Evolutionary conservation across 2,329 filamentous ascomycete species (phyloP).

Genomic region (Apiospora hydei): DNA sequence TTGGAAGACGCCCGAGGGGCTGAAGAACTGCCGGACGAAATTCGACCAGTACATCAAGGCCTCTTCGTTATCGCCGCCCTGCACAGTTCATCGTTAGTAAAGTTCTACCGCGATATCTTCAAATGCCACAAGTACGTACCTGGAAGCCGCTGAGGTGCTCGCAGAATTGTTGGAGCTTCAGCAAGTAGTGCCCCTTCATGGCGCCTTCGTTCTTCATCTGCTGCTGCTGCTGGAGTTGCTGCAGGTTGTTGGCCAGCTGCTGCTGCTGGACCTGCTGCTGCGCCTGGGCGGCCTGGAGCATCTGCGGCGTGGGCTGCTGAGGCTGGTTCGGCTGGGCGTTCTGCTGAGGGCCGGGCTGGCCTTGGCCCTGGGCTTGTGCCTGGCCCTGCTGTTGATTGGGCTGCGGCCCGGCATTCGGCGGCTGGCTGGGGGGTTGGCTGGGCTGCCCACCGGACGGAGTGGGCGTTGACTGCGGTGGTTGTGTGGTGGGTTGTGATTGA

Average conservation of each 20-base stretch:
- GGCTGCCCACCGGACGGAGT: slow-evolving; percentile 37
- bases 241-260: slow-evolving; percentile 40
- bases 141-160: slow-evolving; percentile 67
- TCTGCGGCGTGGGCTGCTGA: slow-evolving; percentile 42
- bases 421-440: slow-evolving; percentile 49
- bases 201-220: slow-evolving; percentile 56
- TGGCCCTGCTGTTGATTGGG: slow-evolving; percentile 1
- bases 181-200: slow-evolving; percentile 63
- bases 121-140: slow-evolving; percentile 46
- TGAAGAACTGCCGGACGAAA: slow-evolving; percentile 85
- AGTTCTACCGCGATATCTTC: no score
- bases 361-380: slow-evolving; percentile 32
- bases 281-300: slow-evolving; percentile 42
- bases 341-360: slow-evolving; percentile 39
- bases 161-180: slow-evolving; percentile 68
- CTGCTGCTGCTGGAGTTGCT: slow-evolving; percentile 44
- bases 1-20: slow-evolving; percentile 76
- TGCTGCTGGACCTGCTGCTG: slow-evolving; percentile 46
- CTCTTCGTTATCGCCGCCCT: slow-evolving; percentile 62
- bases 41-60: slow-evolving; percentile 75
- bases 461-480: slow-evolving; percentile 39
- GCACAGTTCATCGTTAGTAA: slow-evolving; percentile 31
- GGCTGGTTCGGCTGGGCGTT: slow-evolving; percentile 39
- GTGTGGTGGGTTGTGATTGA: slow-evolving; percentile 35
- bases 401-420: slow-evolving; percentile 42